A percentile compares a stretch with the other conserved stretches of the same genome.
Conservation (phyloP, 805 yeast species). For the Lachancea fermentati region DNA sequence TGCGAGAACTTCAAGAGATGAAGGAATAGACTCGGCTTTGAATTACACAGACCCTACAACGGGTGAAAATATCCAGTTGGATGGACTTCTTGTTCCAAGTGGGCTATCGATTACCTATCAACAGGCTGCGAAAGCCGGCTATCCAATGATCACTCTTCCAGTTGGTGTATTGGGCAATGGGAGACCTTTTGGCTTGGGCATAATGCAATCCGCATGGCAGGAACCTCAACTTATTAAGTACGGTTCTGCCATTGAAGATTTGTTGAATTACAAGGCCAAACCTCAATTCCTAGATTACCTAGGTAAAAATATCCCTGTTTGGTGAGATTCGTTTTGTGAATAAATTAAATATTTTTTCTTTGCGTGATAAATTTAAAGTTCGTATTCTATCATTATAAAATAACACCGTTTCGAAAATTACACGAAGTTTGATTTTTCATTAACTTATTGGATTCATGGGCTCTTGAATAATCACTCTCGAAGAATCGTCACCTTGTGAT, state of each 20-base stretch:
- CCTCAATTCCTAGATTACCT: conserved; percentile 23
- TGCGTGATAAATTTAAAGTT: background rate
- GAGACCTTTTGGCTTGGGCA: conserved; percentile 28
- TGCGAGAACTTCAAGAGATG: conserved; percentile 27
- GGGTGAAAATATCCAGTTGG: conserved; percentile 24
- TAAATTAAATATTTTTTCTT: no score
- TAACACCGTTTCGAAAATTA: background rate
- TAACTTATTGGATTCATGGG: background rate
- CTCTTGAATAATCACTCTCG: background rate
- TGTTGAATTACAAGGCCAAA: conserved; percentile 15
- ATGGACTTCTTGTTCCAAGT: conserved; percentile 22
- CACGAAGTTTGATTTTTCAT: no score
- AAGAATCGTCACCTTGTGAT: background rate
- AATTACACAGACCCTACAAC: conserved; percentile 25
- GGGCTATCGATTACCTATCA: conserved; percentile 24
- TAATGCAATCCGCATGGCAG: conserved; percentile 28
- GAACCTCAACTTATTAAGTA: conserved; percentile 27
- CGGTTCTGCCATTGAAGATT: conserved; percentile 30
- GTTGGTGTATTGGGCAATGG: conserved; percentile 18
- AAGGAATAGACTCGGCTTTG: conserved; percentile 30
- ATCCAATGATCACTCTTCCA: conserved; percentile 28
- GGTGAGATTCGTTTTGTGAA: no score
- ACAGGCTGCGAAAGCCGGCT: conserved; percentile 31
- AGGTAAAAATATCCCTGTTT: conserved; percentile 25
- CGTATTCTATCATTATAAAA: background rate